Conservation (phyloP, 169 alveolate genomes). For the Perkinsus olseni region DNA sequence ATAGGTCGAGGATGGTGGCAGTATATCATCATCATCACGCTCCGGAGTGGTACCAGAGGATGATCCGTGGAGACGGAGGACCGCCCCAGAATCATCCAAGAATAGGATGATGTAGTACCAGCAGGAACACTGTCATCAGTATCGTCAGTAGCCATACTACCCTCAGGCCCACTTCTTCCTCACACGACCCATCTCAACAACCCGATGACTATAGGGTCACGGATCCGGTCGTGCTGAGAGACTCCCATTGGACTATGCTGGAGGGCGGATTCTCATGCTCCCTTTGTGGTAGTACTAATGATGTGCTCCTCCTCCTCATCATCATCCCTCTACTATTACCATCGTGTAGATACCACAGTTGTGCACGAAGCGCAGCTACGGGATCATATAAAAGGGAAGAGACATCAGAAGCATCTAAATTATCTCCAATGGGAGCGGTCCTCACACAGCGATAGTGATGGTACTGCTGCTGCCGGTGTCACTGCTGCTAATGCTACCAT, state of each 20-base stretch:
- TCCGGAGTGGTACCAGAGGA: too few species aligned
- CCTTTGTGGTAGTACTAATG: neutral
- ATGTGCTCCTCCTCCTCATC: too few species aligned
- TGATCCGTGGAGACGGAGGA: too few species aligned
- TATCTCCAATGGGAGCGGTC: neutral
- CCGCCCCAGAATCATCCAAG: too few species aligned
- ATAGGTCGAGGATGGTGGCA: too few species aligned
- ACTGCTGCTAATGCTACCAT: neutral
- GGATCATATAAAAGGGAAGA: neutral
- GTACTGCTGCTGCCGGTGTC: neutral
- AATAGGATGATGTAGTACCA: too few species aligned
- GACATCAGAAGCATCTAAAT: neutral
- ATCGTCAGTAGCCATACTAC: too few species aligned
- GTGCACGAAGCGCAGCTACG: neutral
- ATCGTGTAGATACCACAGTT: neutral
- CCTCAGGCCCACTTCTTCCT: too few species aligned
- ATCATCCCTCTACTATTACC: too few species aligned
- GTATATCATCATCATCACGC: too few species aligned
- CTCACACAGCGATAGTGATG: neutral
- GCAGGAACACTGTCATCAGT: too few species aligned
- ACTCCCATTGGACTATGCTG: neutral
- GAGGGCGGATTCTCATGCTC: neutral
- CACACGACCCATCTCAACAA: too few species aligned
- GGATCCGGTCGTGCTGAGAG: neutral
- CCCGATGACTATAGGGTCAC: neutral